Percentiles rank a stretch among this genome's conserved stretches.
phyloP scores from a whole-genome alignment of 371 early-diverging fungal genomes.

The Mortierella sp. region DNA sequence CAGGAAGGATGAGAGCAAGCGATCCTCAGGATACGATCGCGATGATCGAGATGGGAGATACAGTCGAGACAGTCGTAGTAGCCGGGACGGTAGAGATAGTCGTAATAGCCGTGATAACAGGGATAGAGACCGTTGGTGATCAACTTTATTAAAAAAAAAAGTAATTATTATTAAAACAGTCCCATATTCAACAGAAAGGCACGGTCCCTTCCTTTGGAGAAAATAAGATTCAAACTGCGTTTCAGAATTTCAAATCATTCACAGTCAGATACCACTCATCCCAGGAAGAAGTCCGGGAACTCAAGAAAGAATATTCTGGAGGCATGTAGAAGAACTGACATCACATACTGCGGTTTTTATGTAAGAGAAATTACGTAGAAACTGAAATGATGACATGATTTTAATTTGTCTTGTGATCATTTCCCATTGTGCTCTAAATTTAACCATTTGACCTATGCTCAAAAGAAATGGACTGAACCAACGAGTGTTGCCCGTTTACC shows the following conservation, averaged over 20 bases:
- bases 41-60: constrained; percentile 22
- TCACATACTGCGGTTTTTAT: no score
- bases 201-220: no score
- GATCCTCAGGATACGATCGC: constrained; percentile 23
- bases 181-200: no score
- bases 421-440: not conserved
- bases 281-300: no score
- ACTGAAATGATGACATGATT: not conserved
- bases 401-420: no score
- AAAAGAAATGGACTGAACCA: not conserved
- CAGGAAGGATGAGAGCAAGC: constrained; percentile 17
- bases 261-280: no score
- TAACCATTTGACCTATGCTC: constrained; percentile 4
- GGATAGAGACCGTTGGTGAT: constrained; percentile 27
- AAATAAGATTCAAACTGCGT: not conserved
- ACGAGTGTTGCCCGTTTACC: no score
- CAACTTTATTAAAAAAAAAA: not conserved
- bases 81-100: constrained; percentile 42
- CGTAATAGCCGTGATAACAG: constrained; percentile 25
- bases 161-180: not conserved
- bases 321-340: no score
- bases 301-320: no score
- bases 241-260: no score
- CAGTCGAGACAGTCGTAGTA: constrained; percentile 41
- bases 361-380: not conserved